phyloP scores from a whole-genome alignment of 2,329 filamentous ascomycete genomes.

The Malbranchea zuffiana region DNA sequence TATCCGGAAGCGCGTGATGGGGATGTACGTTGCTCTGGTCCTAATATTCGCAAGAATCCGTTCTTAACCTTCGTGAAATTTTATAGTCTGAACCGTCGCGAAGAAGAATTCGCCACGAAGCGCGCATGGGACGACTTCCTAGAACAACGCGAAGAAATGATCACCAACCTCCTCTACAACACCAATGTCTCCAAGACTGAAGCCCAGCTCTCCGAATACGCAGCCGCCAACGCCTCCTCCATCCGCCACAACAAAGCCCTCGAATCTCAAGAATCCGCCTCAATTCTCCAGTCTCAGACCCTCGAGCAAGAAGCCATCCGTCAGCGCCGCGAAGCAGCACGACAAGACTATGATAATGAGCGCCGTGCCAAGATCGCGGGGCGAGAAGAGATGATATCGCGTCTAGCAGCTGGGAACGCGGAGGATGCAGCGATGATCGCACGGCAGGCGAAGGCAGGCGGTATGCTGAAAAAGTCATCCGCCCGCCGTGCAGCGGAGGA shows the following conservation, averaged over 20 bases:
- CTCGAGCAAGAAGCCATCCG: constrained; percentile 57
- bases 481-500: constrained; percentile 46
- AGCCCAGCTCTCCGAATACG: constrained; percentile 54
- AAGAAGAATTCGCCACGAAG: constrained; percentile 83
- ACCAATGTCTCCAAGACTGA: constrained; percentile 55
- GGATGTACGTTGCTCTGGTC: constrained; percentile 32
- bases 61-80: background rate
- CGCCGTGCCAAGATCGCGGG: constrained; percentile 52
- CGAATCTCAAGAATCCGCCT: constrained; percentile 38
- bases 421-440: constrained; percentile 48
- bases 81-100: constrained; percentile 65
- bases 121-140: constrained; percentile 87
- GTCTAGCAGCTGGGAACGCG: constrained; percentile 51
- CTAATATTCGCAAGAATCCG: background rate
- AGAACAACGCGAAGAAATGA: constrained; percentile 80
- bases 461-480: constrained; percentile 60
- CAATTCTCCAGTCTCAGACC: constrained; percentile 37
- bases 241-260: constrained; percentile 43
- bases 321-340: constrained; percentile 51
- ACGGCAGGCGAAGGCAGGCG: constrained; percentile 45
- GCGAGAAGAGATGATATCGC: constrained; percentile 58
- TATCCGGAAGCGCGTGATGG: constrained; percentile 66
- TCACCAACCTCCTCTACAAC: constrained; percentile 73
- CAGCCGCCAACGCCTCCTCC: constrained; percentile 55
- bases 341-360: constrained; percentile 60